Conservation (phyloP, 805 yeast genomes). For the Trichomonascus vanleenenianus region DNA sequence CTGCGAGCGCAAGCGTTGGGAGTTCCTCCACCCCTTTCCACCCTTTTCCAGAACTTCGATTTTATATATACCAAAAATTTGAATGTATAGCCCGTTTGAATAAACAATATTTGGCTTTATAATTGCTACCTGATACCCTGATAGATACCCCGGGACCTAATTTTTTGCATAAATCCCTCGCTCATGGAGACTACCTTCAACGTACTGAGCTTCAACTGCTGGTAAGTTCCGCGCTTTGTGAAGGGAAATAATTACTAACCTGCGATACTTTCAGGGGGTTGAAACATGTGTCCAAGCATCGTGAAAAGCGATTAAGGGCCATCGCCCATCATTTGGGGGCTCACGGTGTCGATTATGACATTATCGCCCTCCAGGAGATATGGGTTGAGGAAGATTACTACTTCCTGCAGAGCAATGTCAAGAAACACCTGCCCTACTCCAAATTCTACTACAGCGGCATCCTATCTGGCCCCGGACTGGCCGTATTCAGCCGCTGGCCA, state of each 20-base stretch:
- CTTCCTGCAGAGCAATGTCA: conserved; percentile 42
- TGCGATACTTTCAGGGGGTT: conserved; percentile 58
- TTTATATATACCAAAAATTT: too few relatives aligned
- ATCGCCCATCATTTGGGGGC: conserved; percentile 59
- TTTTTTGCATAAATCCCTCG: background rate
- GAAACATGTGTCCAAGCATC: conserved; percentile 66
- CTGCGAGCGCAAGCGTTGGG: too few relatives aligned
- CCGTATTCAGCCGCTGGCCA: conserved; percentile 75
- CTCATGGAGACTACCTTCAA: conserved; percentile 8
- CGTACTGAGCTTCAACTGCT: conserved; percentile 28
- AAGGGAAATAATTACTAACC: background rate
- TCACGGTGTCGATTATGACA: conserved; percentile 50
- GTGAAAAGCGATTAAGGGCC: conserved; percentile 59
- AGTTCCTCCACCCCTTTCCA: too few relatives aligned
- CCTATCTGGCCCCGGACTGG: conserved; percentile 88
- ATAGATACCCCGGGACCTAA: background rate
- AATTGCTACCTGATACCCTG: too few relatives aligned
- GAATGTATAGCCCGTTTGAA: too few relatives aligned
- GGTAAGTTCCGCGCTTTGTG: conserved; percentile 17
- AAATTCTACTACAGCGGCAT: conserved; percentile 78
- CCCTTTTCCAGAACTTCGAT: too few relatives aligned
- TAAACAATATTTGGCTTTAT: too few relatives aligned
- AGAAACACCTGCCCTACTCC: conserved; percentile 47
- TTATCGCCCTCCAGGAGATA: conserved; percentile 89
- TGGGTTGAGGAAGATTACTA: conserved; percentile 88